These are phyloP conservation scores for Neurospora sublineolata DNA, from an alignment of 495 filamentous ascomycete species.

Conservation along the genomic window DNA sequence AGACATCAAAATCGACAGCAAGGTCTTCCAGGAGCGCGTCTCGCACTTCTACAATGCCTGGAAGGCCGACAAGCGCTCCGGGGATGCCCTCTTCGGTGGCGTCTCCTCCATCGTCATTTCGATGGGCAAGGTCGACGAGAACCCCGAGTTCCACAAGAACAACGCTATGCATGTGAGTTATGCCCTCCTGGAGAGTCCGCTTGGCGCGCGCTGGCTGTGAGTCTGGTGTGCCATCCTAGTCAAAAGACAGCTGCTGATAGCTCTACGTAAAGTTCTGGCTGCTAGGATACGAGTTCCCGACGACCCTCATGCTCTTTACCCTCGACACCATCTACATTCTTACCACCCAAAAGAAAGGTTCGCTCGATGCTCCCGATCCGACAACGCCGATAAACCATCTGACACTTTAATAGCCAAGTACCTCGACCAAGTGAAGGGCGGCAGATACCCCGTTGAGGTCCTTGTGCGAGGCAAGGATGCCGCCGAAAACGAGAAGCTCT, in stretches of 20 bases:
- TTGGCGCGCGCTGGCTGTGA: neutral
- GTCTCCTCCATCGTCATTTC: slow-evolving; percentile 75
- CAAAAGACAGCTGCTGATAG: slow-evolving; percentile 12
- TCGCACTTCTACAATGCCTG: slow-evolving; percentile 77
- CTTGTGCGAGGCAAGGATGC: slow-evolving; percentile 81
- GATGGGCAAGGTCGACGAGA: slow-evolving; percentile 89
- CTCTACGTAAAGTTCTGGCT: slow-evolving; percentile 72
- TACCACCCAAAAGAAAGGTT: slow-evolving; percentile 95
- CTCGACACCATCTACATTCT: slow-evolving; percentile 78
- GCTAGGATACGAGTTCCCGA: slow-evolving; percentile 95
- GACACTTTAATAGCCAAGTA: slow-evolving; percentile 60
- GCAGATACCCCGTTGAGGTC: slow-evolving; percentile 82
- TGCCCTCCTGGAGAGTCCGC: neutral
- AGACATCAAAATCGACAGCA: slow-evolving; percentile 80
- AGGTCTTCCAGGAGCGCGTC: slow-evolving; percentile 82
- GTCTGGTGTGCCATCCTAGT: neutral
- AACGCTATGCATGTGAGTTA: slow-evolving; percentile 83
- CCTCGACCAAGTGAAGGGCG: slow-evolving; percentile 81
- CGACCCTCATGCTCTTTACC: slow-evolving; percentile 85
- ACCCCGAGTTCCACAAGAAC: slow-evolving; percentile 75
- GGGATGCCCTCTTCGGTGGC: slow-evolving; percentile 71
- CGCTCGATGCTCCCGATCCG: neutral
- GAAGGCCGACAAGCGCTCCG: slow-evolving; percentile 84
- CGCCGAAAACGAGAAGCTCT: slow-evolving; percentile 77
- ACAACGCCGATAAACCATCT: slow-evolving; percentile 2